Evolutionary conservation across 2,329 filamentous ascomycete genomes (phyloP).

Genomic region (Leptographium lundbergii): DNA sequence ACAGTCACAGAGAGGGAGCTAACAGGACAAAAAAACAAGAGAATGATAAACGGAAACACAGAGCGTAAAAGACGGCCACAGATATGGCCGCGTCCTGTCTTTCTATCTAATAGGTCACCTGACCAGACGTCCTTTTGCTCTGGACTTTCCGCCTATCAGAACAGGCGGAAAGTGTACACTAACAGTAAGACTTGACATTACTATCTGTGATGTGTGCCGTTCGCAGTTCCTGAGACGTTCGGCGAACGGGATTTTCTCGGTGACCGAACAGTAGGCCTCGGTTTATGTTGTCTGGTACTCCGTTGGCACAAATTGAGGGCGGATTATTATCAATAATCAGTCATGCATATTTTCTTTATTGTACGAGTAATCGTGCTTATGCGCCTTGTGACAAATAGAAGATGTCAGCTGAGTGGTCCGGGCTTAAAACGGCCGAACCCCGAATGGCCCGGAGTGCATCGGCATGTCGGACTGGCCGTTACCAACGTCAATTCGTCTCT

Average conservation of each 20-base stretch:
- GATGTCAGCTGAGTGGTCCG: neutral
- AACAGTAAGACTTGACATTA: neutral
- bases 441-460: no score
- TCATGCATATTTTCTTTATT: neutral
- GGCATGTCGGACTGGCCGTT: neutral
- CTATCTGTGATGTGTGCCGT: no score
- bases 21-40: no score
- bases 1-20: neutral
- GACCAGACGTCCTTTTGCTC: no score
- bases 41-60: neutral
- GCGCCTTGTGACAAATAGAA: neutral
- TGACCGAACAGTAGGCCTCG: neutral
- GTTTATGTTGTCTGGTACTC: no score
- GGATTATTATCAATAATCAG: no score
- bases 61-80: neutral
- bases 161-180: no score
- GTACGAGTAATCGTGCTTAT: neutral
- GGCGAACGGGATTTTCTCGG: neutral
- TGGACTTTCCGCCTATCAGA: no score
- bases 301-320: neutral
- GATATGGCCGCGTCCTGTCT: no score
- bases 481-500: neutral
- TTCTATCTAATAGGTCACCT: no score
- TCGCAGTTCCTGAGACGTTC: no score
- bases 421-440: no score